Evolutionary conservation across 306 rosid genomes (phyloP).

Genomic region (Ceratonia siliqua): DNA sequence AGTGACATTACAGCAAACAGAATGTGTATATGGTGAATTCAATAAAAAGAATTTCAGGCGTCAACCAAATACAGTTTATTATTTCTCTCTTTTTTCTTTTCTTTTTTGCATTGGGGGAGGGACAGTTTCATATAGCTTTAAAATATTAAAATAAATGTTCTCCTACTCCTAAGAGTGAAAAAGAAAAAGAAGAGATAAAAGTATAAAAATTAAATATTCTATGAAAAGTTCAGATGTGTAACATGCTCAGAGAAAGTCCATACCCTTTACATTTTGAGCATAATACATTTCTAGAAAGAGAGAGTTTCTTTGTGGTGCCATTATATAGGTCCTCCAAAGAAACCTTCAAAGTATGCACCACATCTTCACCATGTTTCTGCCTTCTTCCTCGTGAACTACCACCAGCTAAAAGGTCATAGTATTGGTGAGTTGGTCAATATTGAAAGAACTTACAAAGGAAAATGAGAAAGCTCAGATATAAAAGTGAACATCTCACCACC

Average conservation of each 20-base stretch:
- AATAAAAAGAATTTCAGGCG: neutral
- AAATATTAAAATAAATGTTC: conserved; percentile 5
- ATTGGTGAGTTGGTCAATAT: neutral
- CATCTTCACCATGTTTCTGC: conserved; percentile 78
- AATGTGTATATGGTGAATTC: conserved; percentile 8
- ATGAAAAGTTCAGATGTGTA: neutral
- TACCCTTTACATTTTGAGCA: conserved; percentile 83
- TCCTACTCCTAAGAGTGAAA: neutral
- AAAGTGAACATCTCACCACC: conserved; percentile 50
- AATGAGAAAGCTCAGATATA: neutral
- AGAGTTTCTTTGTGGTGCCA: conserved; percentile 71
- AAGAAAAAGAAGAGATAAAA: neutral
- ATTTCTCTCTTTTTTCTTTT: too few species aligned
- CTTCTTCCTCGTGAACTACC: conserved; percentile 68
- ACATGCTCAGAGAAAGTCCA: conserved; percentile 11
- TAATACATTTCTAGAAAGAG: conserved; percentile 59
- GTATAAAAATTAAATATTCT: neutral
- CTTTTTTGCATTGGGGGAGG: too few species aligned
- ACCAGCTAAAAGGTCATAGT: conserved; percentile 36
- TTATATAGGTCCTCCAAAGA: conserved; percentile 81
- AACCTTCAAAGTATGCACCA: conserved; percentile 67
- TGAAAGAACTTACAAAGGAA: conserved; percentile 11
- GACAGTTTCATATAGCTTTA: neutral
- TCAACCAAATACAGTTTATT: neutral
- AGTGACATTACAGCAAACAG: neutral